These are phyloP conservation scores for Colletotrichum somersetense DNA, from an alignment of 2,329 filamentous ascomycete genomes.

Conservation along the genomic window DNA sequence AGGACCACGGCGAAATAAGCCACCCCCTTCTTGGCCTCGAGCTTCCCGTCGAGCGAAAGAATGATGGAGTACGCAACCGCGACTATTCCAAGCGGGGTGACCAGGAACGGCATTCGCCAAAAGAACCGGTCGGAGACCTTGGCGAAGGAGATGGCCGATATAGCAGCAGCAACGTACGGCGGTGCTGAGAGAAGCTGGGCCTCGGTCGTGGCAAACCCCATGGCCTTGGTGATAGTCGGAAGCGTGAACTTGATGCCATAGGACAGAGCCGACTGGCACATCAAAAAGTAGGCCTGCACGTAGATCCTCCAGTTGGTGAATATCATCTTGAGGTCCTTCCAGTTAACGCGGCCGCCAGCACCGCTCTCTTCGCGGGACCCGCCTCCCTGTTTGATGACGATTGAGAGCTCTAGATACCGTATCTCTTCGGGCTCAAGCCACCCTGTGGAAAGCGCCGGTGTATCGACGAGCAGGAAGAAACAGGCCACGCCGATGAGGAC, in stretches of 20 bases:
- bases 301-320: constrained; percentile 51
- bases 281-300: constrained; percentile 51
- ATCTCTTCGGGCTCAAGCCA: constrained; percentile 46
- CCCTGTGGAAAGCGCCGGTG: constrained; percentile 43
- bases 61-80: constrained; percentile 39
- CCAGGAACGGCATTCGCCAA: constrained; percentile 65
- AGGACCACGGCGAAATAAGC: constrained; percentile 42
- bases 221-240: constrained; percentile 51
- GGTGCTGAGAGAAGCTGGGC: constrained; percentile 48
- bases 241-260: constrained; percentile 54
- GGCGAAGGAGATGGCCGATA: constrained; percentile 72
- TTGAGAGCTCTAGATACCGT: constrained; percentile 49
- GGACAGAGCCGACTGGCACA: constrained; percentile 49
- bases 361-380: constrained; percentile 44
- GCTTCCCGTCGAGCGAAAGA: constrained; percentile 28
- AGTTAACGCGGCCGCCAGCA: constrained; percentile 45
- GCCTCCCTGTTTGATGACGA: constrained; percentile 48
- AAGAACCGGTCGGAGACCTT: constrained; percentile 75
- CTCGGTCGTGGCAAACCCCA: constrained; percentile 51
- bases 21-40: constrained; percentile 25
- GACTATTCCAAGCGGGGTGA: constrained; percentile 38
- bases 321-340: constrained; percentile 48
- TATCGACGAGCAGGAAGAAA: constrained; percentile 45
- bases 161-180: constrained; percentile 44
- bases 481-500: constrained; percentile 46